Conservation (phyloP, 2,329 filamentous ascomycete genomes). For the Teratosphaeriaceae sp. region DNA sequence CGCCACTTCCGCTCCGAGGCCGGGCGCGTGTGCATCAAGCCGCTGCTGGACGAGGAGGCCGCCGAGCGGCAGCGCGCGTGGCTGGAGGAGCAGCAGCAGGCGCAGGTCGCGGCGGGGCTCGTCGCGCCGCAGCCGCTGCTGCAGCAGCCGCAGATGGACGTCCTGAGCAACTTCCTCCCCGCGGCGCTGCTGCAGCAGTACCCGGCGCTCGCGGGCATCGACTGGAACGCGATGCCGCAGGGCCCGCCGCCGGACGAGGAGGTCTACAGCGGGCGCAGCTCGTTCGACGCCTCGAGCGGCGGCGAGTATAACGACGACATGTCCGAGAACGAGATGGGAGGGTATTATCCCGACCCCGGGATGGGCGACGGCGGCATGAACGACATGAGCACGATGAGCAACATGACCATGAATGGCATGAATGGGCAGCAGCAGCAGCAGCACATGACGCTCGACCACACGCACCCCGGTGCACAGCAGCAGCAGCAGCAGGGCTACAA, state of each 20-base stretch:
- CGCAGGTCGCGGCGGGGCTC: slow-evolving; percentile 40
- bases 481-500: slow-evolving; percentile 2
- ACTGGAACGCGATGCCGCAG: slow-evolving; percentile 73
- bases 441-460: slow-evolving; percentile 9
- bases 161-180: slow-evolving; percentile 65
- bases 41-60: slow-evolving; percentile 91
- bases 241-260: slow-evolving; percentile 37
- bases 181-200: slow-evolving; percentile 86
- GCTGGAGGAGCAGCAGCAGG: slow-evolving; percentile 52
- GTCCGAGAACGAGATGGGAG: slow-evolving; percentile 48
- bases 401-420: slow-evolving; percentile 12
- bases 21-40: slow-evolving; percentile 92
- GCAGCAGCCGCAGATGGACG: slow-evolving; percentile 37
- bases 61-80: slow-evolving; percentile 69
- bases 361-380: slow-evolving; percentile 15
- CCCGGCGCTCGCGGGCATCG: slow-evolving; percentile 82
- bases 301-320: slow-evolving; percentile 62
- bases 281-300: slow-evolving; percentile 64
- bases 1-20: slow-evolving; percentile 84
- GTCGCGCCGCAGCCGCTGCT: slow-evolving; percentile 27
- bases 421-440: not conserved
- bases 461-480: slow-evolving; percentile 8
- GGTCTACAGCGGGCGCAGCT: slow-evolving; percentile 68
- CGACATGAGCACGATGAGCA: slow-evolving; percentile 12
- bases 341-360: slow-evolving; percentile 14